Percentiles rank a stretch among this genome's conserved stretches.
Conservation (phyloP, 2,329 filamentous ascomycete genomes). For the Aspergillus caelatus region DNA sequence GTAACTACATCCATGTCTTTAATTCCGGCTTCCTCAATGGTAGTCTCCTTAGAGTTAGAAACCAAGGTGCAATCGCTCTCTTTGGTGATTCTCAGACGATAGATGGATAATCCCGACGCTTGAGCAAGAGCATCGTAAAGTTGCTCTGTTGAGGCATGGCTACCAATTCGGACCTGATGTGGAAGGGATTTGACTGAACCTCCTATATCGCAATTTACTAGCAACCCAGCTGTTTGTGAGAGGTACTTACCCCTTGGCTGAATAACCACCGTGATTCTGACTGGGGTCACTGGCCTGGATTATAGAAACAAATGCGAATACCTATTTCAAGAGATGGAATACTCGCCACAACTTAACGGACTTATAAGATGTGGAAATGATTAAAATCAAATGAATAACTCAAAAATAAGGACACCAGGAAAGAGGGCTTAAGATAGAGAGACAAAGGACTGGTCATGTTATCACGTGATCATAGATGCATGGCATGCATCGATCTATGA, state of each 20-base stretch:
- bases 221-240: neutral
- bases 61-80: constrained; percentile 62
- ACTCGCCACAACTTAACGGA: neutral
- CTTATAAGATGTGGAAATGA: neutral
- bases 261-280: neutral
- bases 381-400: neutral
- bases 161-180: constrained; percentile 55
- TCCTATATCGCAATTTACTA: constrained; percentile 38
- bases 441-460: too few species aligned
- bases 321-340: neutral
- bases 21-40: constrained; percentile 59
- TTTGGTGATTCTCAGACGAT: constrained; percentile 67
- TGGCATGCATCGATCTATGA: neutral
- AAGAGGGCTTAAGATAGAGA: neutral
- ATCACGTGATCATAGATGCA: neutral
- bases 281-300: neutral
- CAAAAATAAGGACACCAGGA: neutral
- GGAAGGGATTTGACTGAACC: constrained; percentile 65
- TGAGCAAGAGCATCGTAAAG: constrained; percentile 61
- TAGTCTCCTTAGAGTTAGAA: constrained; percentile 55
- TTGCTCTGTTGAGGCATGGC: constrained; percentile 55
- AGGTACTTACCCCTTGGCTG: neutral
- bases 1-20: constrained; percentile 67
- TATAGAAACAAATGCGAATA: neutral
- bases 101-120: constrained; percentile 57